Evolutionary conservation across 2,329 filamentous ascomycete species (phyloP).

Genomic region (Capronia epimyces): DNA sequence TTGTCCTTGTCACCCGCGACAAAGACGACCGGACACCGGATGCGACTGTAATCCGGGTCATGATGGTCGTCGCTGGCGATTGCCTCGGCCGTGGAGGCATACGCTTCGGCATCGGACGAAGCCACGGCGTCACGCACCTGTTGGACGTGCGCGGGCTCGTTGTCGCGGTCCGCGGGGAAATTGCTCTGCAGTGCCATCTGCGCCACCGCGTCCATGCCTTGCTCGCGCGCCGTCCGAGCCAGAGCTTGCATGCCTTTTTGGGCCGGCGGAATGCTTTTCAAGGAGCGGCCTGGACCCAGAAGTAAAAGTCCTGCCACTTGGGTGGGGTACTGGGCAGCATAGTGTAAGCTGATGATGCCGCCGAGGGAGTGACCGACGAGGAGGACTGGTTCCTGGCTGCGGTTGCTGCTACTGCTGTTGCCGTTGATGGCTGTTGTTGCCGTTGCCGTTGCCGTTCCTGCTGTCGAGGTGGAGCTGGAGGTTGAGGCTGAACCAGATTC

Average conservation of each 20-base stretch:
- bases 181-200: conserved; percentile 32
- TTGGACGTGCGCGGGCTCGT: conserved; percentile 20
- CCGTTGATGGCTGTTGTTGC: neutral
- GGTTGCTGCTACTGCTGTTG: neutral
- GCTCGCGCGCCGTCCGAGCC: conserved; percentile 28
- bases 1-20: conserved; percentile 33
- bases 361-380: conserved; percentile 38
- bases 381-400: conserved; percentile 14
- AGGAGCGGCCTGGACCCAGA: conserved; percentile 34
- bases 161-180: conserved; percentile 29
- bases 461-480: neutral
- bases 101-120: conserved; percentile 32
- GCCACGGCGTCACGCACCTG: conserved; percentile 32
- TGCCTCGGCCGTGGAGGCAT: conserved; percentile 33
- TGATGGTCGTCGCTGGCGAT: conserved; percentile 31
- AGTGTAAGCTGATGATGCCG: conserved; percentile 36
- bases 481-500: conserved; percentile 8
- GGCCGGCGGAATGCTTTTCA: conserved; percentile 31
- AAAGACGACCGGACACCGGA: conserved; percentile 32
- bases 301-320: conserved; percentile 31
- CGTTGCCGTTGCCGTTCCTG: neutral
- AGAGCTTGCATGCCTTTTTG: conserved; percentile 33
- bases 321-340: conserved; percentile 31
- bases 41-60: conserved; percentile 33
- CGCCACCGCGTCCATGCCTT: conserved; percentile 31